Evolutionary conservation across 2,329 filamentous ascomycete species (phyloP).

Genomic region (Ophidiomyces ophidiicola): DNA sequence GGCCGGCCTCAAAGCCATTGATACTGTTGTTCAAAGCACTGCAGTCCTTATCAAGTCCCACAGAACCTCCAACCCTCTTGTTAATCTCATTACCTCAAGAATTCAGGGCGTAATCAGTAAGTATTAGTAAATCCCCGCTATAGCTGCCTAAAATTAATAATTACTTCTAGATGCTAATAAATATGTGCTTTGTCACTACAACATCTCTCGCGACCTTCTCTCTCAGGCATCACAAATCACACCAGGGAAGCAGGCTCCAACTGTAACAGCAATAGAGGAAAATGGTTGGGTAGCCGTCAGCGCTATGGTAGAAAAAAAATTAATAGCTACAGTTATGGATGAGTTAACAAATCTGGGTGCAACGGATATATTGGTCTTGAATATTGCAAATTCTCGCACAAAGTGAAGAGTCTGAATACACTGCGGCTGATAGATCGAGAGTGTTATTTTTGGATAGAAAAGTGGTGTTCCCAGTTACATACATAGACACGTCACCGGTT

Average conservation of each 20-base stretch:
- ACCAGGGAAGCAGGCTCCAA: conserved; percentile 85
- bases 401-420: too few species aligned
- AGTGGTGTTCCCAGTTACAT: too few species aligned
- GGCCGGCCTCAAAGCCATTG: conserved; percentile 83
- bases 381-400: conserved; percentile 68
- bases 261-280: conserved; percentile 77
- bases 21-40: conserved; percentile 77
- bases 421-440: too few species aligned
- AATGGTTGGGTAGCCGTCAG: conserved; percentile 89
- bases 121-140: conserved; percentile 10
- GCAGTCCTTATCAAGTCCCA: conserved; percentile 89
- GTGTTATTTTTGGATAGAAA: too few species aligned
- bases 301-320: conserved; percentile 83
- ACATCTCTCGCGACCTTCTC: conserved; percentile 63
- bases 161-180: conserved; percentile 62
- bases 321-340: conserved; percentile 78
- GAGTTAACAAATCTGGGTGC: conserved; percentile 63
- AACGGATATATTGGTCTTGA: conserved; percentile 70
- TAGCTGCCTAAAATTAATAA: conserved; percentile 7
- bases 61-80: conserved; percentile 65
- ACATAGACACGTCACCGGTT: too few species aligned
- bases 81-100: conserved; percentile 71
- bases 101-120: conserved; percentile 82
- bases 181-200: conserved; percentile 94
- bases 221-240: conserved; percentile 61